These are phyloP conservation scores for Pochonia chlamydosporia DNA, from an alignment of 2,329 filamentous ascomycete genomes.

Conservation along the genomic window DNA sequence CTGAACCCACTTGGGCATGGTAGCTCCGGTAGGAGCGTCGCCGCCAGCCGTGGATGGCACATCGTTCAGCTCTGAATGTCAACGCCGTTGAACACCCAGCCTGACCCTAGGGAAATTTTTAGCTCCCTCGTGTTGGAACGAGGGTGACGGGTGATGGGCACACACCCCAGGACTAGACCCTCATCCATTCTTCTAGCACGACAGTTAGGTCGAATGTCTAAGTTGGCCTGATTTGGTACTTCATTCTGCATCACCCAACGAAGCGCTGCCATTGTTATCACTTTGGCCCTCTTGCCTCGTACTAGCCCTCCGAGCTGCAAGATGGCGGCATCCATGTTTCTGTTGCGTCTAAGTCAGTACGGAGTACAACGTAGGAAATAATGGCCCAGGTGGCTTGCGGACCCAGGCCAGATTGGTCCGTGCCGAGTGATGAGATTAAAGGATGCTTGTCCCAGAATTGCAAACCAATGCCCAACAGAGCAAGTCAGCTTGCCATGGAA, in stretches of 20 bases:
- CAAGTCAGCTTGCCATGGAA: slow-evolving; percentile 8
- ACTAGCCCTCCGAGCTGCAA: background rate
- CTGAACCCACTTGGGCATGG: slow-evolving; percentile 7
- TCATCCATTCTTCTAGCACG: background rate
- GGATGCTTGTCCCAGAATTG: background rate
- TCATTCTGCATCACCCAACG: too few species aligned
- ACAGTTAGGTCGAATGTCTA: too few species aligned
- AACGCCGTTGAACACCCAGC: slow-evolving; percentile 5
- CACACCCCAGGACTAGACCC: background rate
- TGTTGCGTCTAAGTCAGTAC: too few species aligned
- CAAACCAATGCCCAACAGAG: background rate
- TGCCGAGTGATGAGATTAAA: background rate
- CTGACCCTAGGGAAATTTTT: slow-evolving; percentile 4
- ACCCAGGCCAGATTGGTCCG: slow-evolving; percentile 3
- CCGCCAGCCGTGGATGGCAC: slow-evolving; percentile 8
- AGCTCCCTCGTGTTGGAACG: slow-evolving; percentile 5
- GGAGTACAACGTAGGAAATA: background rate
- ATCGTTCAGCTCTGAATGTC: slow-evolving; percentile 10
- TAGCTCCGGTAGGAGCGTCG: slow-evolving; percentile 5
- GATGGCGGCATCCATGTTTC: background rate
- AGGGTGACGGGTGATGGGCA: slow-evolving; percentile 1
- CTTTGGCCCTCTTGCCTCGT: too few species aligned
- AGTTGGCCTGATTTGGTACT: too few species aligned
- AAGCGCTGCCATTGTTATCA: too few species aligned
- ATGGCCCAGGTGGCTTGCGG: background rate